Base-by-base conservation (phyloP, 495 filamentous ascomycete genomes). In the Trichoderma parareesei region DNA sequence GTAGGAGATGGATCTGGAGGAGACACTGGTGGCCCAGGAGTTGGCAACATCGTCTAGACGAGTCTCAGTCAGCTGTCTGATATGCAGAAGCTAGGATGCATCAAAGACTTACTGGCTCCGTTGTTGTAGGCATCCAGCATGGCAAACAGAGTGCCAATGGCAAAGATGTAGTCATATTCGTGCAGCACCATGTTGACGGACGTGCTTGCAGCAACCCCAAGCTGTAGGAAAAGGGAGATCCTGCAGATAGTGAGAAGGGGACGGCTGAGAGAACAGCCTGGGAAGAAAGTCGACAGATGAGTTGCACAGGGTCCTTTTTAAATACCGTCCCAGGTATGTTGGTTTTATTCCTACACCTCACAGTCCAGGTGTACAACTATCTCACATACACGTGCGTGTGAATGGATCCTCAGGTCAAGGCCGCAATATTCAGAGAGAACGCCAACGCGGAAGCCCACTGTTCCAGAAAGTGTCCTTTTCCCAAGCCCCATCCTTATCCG, bases 41-140 rank as follows among this genome's bases (percentile, higher is more conserved):
- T 91, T 91, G 64, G 88, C 88, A 38, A 90, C 88, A 87, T 91
- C 88, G 75, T 90, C 78, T 69, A 33, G 65, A 69, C 18, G 63
- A 53, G 27, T 11, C 27, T 27, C 18, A 62, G 13, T 9, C 16
- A 35, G 14, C 11, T 42, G 8, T 62, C 38, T 8, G 41, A 61
- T 77, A 61, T 18, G 61, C 5, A n/a, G 5, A 46, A 35, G 40
- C 37, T 38, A 3, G 46, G 1, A 46, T 46, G 43, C 13, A 37
- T 14, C 2, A 61, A 27, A 46, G 13, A 81, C 83, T 76, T 70
- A 86, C 83, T 86, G 57, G 83, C 84, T 68, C 84, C 84, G 71
- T 86, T 87, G 53, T 57, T 57, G 18, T 57, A 57, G 27, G 84
- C 84, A 75, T 87, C 85, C 49, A 87, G 79, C 73, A 87, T 74